Conservation (phyloP, 352 stramenopile species). For the Phytophthora pini region DNA sequence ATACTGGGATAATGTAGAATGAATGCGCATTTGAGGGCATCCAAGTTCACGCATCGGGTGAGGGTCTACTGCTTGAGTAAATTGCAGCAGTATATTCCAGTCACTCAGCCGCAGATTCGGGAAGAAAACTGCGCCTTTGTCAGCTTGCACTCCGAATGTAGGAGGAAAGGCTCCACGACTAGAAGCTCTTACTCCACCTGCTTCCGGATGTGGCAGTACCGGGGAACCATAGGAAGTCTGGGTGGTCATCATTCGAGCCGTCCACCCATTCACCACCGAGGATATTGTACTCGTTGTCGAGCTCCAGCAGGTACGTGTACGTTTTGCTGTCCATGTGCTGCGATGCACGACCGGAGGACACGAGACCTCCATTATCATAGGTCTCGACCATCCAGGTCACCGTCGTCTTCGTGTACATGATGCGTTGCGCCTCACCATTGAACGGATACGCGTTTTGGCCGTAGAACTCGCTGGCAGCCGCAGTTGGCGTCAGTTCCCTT, state of each 20-base stretch:
- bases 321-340: constrained; percentile 1
- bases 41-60: no score
- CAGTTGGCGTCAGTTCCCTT: constrained; percentile 21
- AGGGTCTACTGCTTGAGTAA: no score
- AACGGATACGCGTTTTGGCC: constrained; percentile 39
- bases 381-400: constrained; percentile 36
- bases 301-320: constrained; percentile 35
- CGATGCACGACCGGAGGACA: constrained; percentile 16
- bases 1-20: no score
- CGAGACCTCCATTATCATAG: constrained; percentile 29
- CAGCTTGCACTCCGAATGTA: no score
- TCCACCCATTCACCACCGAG: constrained; percentile 36
- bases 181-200: no score
- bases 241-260: constrained; percentile 26
- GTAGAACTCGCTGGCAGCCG: constrained; percentile 35
- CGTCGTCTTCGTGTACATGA: constrained; percentile 38
- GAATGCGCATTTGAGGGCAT: no score
- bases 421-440: constrained; percentile 29
- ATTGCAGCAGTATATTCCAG: no score
- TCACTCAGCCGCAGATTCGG: no score
- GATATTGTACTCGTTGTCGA: constrained; percentile 3
- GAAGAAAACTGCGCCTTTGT: no score
- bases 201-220: not conserved
- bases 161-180: no score
- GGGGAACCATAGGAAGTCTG: constrained; percentile 37